Base-by-base conservation (phyloP, 805 yeast species). In the Nakazawaea molendinolei region DNA sequence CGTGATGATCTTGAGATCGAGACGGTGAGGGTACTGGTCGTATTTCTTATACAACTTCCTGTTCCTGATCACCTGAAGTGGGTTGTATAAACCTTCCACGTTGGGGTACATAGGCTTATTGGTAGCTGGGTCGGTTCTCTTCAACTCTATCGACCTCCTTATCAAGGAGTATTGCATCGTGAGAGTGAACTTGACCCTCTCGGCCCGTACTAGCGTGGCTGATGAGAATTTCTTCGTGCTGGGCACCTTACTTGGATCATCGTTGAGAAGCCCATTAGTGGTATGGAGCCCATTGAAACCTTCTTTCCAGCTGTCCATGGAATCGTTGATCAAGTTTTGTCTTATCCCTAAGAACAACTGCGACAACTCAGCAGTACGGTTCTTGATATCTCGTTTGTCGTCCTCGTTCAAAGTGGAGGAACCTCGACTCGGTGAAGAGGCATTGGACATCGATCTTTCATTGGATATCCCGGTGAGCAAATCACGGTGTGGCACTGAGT, bases 11-110 rank as follows among this genome's bases (percentile, higher is more conserved):
- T 69, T 66, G 20, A 69, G 54, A 1, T 67, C 55, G 9, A 71
- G 49, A 3, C 63, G 60, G 26, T 67, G 63, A 3, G 74, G 68
- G 23, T 61, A 59, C 39, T 71, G 74, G 34, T 65, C 67, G 46
- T 71, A 60, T 46, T 69, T 70, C 39, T 69, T 67, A 36, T 84
- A 55, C 3, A 79, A 51, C 45, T 65, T 66, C 40, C 95, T 65
- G 55, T 86, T 81, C 39, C 96, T 61, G 19, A 86, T 74, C n/a
- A 79, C 69, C 55, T 85, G 95, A 29, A 86, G 60, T 3, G 95
- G 95, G 51, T 86, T 86, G 61, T 79, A 86, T 3, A 73, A 69
- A 3, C 80, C 84, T 38, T 78, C 86, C 3, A 81, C 70, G 2
- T 72, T 74, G 2, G 65, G 68, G 43, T 70, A 68, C 3, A 30